Evolutionary conservation across 768 basidiomycete genomes (phyloP), one percentile per base, ranked within the genome.

Genomic region (Hypsizygus marmoreus): DNA sequence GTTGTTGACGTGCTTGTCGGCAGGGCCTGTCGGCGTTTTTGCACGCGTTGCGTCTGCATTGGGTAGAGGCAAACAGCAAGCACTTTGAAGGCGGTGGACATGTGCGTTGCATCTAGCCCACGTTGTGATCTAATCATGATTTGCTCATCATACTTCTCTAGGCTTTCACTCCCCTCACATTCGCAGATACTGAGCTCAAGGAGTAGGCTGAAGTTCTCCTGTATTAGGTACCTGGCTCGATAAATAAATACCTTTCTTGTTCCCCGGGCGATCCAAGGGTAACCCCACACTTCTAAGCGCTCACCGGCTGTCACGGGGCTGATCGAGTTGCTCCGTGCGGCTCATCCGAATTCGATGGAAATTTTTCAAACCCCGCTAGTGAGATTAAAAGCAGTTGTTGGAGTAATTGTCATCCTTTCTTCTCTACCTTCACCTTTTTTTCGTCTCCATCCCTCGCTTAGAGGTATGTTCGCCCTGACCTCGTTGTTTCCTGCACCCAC

Each of bases 1-100:
- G 51, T 45, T 47, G 53, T 50, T 43, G 31, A 51, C 46, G 46
- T 42, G 28, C 12, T 50, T 29, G 12, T 50, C 48, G 49, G 38
- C 57, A 94, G 90, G 94, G 95, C 55, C 75, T 97, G 25, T 92
- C 89, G 59, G 95, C 95, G 28, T 97, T 98, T 74, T 68, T 97
- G 66, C 95, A 98, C 66, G 95, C 95, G 6, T 79, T 98, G 52
- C 85, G 95, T 60, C 77, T 97, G 56, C 95, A 97, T 68, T 98
- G 95, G 93, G 95, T 97, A 48, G 95, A 98, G 69, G 91, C 87
- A 42, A 97, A 95, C 73, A 94, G 93, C 71, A 95, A 97, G 75
- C 92, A 94, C 62, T 95, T 88, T 63, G 82, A 88, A 66, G 93
- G 90, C 25, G 88, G 80, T 48, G 93, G 92, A 65, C 82, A 93